phyloP scores from a whole-genome alignment of 75 land plant species.

The Isoetes taiwanensis region DNA sequence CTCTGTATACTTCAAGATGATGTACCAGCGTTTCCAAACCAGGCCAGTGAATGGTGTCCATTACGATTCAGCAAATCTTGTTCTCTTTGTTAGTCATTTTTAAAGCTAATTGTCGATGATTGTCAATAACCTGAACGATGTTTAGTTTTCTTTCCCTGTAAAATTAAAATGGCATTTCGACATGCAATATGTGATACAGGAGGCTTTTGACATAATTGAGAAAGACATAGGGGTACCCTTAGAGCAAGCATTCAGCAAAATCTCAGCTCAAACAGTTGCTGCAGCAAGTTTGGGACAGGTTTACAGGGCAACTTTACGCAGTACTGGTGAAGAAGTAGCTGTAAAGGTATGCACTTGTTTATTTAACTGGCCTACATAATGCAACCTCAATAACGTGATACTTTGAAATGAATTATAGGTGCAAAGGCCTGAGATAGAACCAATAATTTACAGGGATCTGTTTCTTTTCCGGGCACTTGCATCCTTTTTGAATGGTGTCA shows the following conservation, averaged over 20 bases:
- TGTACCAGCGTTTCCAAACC: conserved; percentile 89
- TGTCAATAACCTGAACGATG: not conserved
- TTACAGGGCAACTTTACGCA: conserved; percentile 77
- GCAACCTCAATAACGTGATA: not conserved
- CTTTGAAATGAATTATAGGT: conserved; percentile 54
- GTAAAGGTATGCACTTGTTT: conserved; percentile 48
- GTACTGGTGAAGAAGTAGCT: conserved; percentile 85
- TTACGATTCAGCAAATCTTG: not conserved
- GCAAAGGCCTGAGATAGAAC: conserved; percentile 88
- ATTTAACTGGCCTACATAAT: not conserved
- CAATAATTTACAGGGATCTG: conserved; percentile 86
- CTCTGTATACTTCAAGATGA: conserved; percentile 97
- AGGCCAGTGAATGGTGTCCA: conserved; percentile 29
- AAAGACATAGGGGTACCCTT: conserved; percentile 76
- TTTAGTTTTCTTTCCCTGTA: not conserved
- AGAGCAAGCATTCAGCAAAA: conserved; percentile 76
- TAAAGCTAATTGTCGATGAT: not conserved
- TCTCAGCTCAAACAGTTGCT: conserved; percentile 78
- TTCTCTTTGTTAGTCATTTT: not conserved
- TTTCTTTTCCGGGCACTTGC: conserved; percentile 91
- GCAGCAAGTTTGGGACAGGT: conserved; percentile 99
- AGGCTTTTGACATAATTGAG: conserved; percentile 81
- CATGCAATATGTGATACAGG: too few species aligned
- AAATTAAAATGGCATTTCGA: not conserved
- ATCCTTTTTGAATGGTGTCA: conserved; percentile 87